Base-by-base conservation (phyloP, 78 protist genomes). In the Speleostelium caveatum region DNA sequence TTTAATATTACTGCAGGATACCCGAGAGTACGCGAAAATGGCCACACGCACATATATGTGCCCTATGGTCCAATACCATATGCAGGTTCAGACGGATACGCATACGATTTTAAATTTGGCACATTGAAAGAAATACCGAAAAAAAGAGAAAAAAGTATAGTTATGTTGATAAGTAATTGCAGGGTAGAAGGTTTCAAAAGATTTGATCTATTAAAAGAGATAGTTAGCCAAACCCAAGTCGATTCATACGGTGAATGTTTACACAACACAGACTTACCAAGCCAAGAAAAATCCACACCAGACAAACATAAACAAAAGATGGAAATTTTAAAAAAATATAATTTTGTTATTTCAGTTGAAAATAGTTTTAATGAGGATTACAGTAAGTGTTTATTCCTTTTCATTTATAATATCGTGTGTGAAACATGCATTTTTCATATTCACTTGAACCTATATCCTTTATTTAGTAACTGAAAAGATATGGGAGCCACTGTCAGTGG, bases 401-500 rank as follows among this genome's bases (percentile, higher is more conserved):
- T n/a, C n/a, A n/a, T n/a, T n/a, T n/a, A n/a, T n/a, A n/a, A n/a
- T n/a, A n/a, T n/a, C n/a, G n/a, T n/a, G n/a, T n/a, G n/a, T n/a
- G n/a, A n/a, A n/a, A n/a, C n/a, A n/a, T n/a, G n/a, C n/a, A n/a
- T n/a, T n/a, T n/a, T n/a, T n/a, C n/a, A n/a, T n/a, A n/a, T n/a
- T n/a, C n/a, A n/a, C n/a, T n/a, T n/a, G n/a, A n/a, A n/a, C n/a
- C n/a, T n/a, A n/a, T n/a, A n/a, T n/a, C n/a, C n/a, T n/a, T n/a
- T n/a, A n/a, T n/a, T n/a, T n/a, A 19, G 51, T 66, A 0, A 66
- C 73, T 19, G 73, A 66, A 38, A 66, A 66, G 32, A 5, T 66
- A 32, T 66, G 73, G 73, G 55, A 66, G 28, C 38, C 45, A 19
- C 10, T 66, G n/a, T 66, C 73, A n/a, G 51, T 36, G n/a, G 73